Evolutionary conservation across 176 grass and related monocot genomes (phyloP), one percentile per base, ranked within the genome.

Genomic region (Carex scoparia): DNA sequence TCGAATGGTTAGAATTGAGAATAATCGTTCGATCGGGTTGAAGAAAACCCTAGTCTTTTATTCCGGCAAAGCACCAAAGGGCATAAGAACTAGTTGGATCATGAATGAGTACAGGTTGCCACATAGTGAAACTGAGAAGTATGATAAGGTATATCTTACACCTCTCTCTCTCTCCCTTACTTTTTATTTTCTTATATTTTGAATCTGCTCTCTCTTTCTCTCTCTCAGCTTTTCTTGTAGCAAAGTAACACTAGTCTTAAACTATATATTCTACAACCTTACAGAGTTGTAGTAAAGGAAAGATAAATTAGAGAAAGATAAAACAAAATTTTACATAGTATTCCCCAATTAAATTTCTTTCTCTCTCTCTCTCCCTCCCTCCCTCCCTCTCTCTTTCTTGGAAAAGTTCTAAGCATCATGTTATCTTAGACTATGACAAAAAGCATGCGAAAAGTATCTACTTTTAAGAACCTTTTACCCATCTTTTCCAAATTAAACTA

Each of bases 41-140:
- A 99, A 99, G 90, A 99, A 95, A 94, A 99, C 96, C 19, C 93
- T 99, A n/a, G 96, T 99, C 28, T 99, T 99, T 89, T 99, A 99
- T 66, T 80, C 92, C 0, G 96, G 96, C n/a, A 99, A 95, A 79
- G 96, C 96, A 4, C 96, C 96, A 6, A 95, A 95, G 85, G 96
- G 96, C 1, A 61, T 94, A 53, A 84, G 96, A 42, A 99, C 87
- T 54, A 94, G 93, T 85, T 99, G 96, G 96, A 99, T 95, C 88
- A 99, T 99, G 96, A 99, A 99, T 76, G 96, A 99, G 88, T 99
- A 99, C 73, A 91, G 96, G 13, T 84, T 99, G 9, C 96, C 91
- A 0, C 91, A 94, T 8, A 83, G 88, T 40, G 95, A 89, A 23
- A 84, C 91, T 4, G 90, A 99, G 7, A 88, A 87, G n/a, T 90